These are phyloP conservation scores for Auricularia sp. DNA, from an alignment of 768 basidiomycete species.

Conservation along the genomic window DNA sequence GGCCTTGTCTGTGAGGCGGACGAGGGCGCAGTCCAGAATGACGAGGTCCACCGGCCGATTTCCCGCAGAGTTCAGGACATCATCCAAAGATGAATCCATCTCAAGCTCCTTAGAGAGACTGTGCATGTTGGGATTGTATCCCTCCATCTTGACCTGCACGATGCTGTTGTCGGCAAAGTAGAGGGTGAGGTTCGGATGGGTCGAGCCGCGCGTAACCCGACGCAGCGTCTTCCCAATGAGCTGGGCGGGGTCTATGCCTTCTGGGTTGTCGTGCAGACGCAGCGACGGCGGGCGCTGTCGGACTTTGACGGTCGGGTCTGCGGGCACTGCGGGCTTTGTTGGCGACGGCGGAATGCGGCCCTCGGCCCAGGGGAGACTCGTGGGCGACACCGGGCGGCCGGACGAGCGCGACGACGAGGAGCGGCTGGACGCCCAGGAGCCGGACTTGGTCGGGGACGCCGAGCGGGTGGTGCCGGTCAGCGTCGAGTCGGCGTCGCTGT, in stretches of 20 bases:
- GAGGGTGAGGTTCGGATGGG: conserved; percentile 39
- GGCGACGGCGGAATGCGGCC: not conserved
- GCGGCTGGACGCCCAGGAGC: not conserved
- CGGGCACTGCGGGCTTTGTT: not conserved
- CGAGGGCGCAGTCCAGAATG: conserved; percentile 41
- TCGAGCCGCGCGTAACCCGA: conserved; percentile 29
- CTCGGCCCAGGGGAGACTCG: not conserved
- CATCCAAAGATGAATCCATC: conserved; percentile 33
- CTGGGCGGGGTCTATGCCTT: conserved; percentile 25
- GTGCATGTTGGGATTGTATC: conserved; percentile 45
- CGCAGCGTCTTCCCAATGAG: conserved; percentile 37
- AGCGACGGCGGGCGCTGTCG: not conserved
- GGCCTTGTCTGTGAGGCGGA: conserved; percentile 49
- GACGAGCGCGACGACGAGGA: not conserved
- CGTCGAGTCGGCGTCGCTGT: not conserved
- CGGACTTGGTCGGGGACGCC: not conserved
- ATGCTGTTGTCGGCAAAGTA: conserved; percentile 33
- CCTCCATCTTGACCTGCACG: conserved; percentile 48
- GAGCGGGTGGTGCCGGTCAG: not conserved
- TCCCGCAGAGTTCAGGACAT: conserved; percentile 25
- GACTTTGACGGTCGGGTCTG: not conserved
- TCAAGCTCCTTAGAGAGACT: conserved; percentile 53
- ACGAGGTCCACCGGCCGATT: conserved; percentile 30
- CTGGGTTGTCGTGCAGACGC: not conserved
- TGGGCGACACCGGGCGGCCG: not conserved